phyloP scores from a whole-genome alignment of 1,284 basidiomycete genomes.

The Singerocomus rubriflavus region DNA sequence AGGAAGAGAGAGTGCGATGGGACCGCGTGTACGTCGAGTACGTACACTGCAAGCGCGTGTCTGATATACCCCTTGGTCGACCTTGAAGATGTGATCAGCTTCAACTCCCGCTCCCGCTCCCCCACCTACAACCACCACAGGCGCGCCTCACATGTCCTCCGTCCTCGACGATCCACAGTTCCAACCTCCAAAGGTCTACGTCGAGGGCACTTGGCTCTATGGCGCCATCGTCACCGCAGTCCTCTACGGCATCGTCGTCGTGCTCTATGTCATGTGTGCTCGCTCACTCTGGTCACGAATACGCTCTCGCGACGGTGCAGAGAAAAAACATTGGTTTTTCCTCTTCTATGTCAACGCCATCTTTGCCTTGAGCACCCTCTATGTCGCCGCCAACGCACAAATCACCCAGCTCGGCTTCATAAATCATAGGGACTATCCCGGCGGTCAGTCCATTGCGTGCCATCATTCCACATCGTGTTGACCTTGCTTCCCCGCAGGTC shows the following conservation, averaged over 20 bases:
- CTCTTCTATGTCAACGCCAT: slow-evolving; percentile 31
- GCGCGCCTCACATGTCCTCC: slow-evolving; percentile 14
- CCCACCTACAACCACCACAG: background rate
- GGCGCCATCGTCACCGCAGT: slow-evolving; percentile 29
- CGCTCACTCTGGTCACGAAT: slow-evolving; percentile 29
- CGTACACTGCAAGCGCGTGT: no score
- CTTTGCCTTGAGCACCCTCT: slow-evolving; percentile 33
- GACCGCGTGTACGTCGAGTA: no score
- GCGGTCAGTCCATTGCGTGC: slow-evolving; percentile 24
- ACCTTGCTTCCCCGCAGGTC: slow-evolving; percentile 15
- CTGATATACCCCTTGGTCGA: no score
- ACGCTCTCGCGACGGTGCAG: slow-evolving; percentile 3
- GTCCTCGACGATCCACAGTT: slow-evolving; percentile 14
- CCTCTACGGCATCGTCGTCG: slow-evolving; percentile 31
- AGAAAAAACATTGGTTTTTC: slow-evolving; percentile 24
- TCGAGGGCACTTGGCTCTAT: slow-evolving; percentile 32
- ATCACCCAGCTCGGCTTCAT: slow-evolving; percentile 36
- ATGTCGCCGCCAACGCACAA: slow-evolving; percentile 23
- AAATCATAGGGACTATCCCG: slow-evolving; percentile 35
- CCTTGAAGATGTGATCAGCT: no score
- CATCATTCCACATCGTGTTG: no score
- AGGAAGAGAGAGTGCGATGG: no score
- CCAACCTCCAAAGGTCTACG: slow-evolving; percentile 20
- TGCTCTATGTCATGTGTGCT: slow-evolving; percentile 28
- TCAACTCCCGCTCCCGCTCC: background rate